A percentile compares a stretch with the other conserved stretches of the same genome.
Evolutionary conservation across 345 rosid species (phyloP).

Genomic region (Diplotaxis tenuifolia): DNA sequence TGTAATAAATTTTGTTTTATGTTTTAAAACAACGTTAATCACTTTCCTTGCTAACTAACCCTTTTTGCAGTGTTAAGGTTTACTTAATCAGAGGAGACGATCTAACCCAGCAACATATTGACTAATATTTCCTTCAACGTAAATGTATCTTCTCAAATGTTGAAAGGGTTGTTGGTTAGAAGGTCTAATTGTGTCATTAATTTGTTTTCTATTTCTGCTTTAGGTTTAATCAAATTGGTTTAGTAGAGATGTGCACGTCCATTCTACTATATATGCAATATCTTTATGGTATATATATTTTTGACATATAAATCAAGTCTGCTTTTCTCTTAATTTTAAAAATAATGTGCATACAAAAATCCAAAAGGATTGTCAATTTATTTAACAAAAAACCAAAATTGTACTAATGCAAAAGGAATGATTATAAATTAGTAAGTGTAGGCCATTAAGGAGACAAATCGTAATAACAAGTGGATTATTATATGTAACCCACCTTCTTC

Average conservation of each 20-base stretch:
- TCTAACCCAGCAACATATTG: neutral
- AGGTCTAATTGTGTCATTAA: neutral
- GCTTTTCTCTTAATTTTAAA: neutral
- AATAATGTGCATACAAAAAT: slow-evolving; percentile 14
- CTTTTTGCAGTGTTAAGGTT: neutral
- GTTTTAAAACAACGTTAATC: neutral
- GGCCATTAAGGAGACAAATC: slow-evolving; percentile 72
- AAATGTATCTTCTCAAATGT: slow-evolving; percentile 1
- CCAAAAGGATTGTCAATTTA: slow-evolving; percentile 30
- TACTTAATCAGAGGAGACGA: neutral
- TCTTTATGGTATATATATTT: neutral
- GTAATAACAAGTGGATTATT: slow-evolving; percentile 50
- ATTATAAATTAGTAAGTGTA: slow-evolving; percentile 49
- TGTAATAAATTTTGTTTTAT: too few species aligned
- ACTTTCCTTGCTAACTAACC: neutral
- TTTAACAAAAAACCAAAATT: slow-evolving; percentile 19
- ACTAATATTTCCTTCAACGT: neutral
- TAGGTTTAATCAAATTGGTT: slow-evolving; percentile 11
- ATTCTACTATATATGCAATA: slow-evolving; percentile 21
- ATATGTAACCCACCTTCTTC: slow-evolving; percentile 61
- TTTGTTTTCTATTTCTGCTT: neutral
- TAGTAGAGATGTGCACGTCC: slow-evolving; percentile 22
- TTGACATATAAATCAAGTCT: neutral
- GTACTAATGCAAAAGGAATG: slow-evolving; percentile 35
- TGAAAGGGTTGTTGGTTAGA: slow-evolving; percentile 24